Evolutionary conservation across 139 green algal genomes (phyloP), one percentile per base, ranked within the genome.

Genomic region (Nannochloris sp.): DNA sequence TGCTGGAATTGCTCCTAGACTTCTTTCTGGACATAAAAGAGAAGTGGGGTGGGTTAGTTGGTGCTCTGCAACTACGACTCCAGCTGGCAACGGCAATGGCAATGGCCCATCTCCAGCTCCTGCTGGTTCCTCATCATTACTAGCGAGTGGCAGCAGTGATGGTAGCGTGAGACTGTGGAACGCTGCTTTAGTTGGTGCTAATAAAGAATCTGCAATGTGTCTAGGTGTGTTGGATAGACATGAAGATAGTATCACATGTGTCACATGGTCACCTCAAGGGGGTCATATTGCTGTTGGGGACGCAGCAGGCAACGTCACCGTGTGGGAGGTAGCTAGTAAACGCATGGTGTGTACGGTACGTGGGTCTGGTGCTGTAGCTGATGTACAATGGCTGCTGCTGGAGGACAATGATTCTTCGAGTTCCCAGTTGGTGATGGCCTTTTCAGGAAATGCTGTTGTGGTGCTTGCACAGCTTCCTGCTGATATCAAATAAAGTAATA

Each of bases 91-190:
- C n/a, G n/a, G n/a, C n/a, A n/a, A n/a, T n/a, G n/a, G n/a, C n/a
- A n/a, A n/a, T n/a, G n/a, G n/a, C n/a, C n/a, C n/a, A n/a, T n/a
- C n/a, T n/a, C n/a, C n/a, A n/a, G n/a, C n/a, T n/a, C n/a, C n/a
- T n/a, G n/a, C n/a, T n/a, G n/a, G n/a, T n/a, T n/a, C 54, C 8
- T 34, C 54, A 35, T 34, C 10, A 38, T 24, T 60, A 27, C 73
- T 91, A 81, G 88, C 89, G 0, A 91, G 73, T 8, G 91, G 87
- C 33, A 87, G 78, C 61, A 92, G 91, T 64, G 91, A 97, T 69
- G 90, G 95, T 67, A 96, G 82, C 6, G 73, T 97, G 35, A 72
- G 84, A 6, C 53, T 97, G 30, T 97, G 90, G 90, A 85, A 96
- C 54, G 78, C 87, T 2, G n/a, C n/a, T n/a, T n/a, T n/a, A n/a